phyloP scores from a whole-genome alignment of 768 basidiomycete genomes.

The Holtermanniella nyarrowii region DNA sequence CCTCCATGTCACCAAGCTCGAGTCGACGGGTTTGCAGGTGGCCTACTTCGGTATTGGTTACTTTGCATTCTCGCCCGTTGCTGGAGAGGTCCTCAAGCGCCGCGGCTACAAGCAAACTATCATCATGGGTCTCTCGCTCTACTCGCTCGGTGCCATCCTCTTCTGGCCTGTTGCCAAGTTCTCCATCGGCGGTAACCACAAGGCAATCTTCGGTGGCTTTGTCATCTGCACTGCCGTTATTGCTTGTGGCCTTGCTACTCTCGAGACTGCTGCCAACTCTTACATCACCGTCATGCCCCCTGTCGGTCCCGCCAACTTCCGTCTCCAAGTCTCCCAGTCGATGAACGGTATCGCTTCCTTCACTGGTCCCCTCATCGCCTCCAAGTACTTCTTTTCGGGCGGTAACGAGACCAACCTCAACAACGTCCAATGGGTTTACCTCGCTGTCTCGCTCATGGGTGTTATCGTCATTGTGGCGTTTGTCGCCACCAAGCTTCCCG shows the following conservation, averaged over 20 bases:
- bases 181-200: constrained; percentile 32
- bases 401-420: constrained; percentile 53
- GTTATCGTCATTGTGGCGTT: constrained; percentile 55
- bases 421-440: constrained; percentile 52
- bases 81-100: constrained; percentile 43
- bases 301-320: constrained; percentile 60
- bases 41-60: constrained; percentile 51
- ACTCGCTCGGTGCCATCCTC: constrained; percentile 54
- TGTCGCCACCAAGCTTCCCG: constrained; percentile 59
- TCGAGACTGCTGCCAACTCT: constrained; percentile 62
- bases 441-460: constrained; percentile 47
- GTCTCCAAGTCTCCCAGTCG: constrained; percentile 69
- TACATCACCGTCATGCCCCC: constrained; percentile 51
- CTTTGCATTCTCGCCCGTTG: constrained; percentile 38
- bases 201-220: constrained; percentile 59
- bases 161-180: constrained; percentile 70
- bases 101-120: constrained; percentile 55
- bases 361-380: constrained; percentile 59
- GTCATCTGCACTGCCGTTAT: constrained; percentile 53
- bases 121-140: constrained; percentile 30
- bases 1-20: constrained; percentile 57
- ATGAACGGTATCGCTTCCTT: constrained; percentile 69
- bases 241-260: constrained; percentile 47
- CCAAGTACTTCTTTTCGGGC: constrained; percentile 62
- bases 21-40: constrained; percentile 64